Evolutionary conservation across 805 yeast genomes (phyloP), one percentile per base, ranked within the genome.

Genomic region (Kuraishia piskuri): DNA sequence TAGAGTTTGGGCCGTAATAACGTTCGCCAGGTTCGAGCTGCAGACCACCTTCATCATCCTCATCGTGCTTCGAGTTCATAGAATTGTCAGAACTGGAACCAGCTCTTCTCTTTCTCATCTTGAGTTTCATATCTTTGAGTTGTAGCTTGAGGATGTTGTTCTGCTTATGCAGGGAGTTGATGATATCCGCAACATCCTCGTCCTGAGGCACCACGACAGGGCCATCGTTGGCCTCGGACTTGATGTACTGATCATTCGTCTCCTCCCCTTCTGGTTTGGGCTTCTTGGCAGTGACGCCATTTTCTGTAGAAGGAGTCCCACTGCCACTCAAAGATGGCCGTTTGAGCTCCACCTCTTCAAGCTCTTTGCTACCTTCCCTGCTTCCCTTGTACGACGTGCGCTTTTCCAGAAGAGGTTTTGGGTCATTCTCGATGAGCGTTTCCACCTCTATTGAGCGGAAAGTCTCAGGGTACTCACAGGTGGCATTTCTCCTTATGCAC

Each of bases 1-100:
- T 69, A n/a, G 79, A 75, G 55, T 72, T 77, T 1, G 83, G 82
- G 0, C 82, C 82, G 58, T 76, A 78, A 57, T 73, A 78, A 53
- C 75, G 75, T 26, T 68, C 70, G 36, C 75, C 76, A 19, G 58
- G 52, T 56, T 72, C 75, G 23, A 71, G 63, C 22, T 73, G 69
- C 56, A 70, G 75, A 2, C 54, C 45, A 37, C 49, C 54, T 17
- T 48, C 45, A 22, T 61, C 47, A 55, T 61, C 46, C 50, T 51
- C 37, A 55, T 54, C 37, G 50, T 52, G 8, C 52, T 46, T 22
- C 55, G 51, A 37, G 59, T 61, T 31, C 31, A 17, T 22, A 24
- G 23, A n/a, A 12, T 49, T 31, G 26, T 21, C 46, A 12, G 40
- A 12, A 10, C 14, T 31, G 4, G 40, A 31, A 12, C 40, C 40